phyloP scores from a whole-genome alignment of 2,329 filamentous ascomycete species.

The Fusarium metavorans region DNA sequence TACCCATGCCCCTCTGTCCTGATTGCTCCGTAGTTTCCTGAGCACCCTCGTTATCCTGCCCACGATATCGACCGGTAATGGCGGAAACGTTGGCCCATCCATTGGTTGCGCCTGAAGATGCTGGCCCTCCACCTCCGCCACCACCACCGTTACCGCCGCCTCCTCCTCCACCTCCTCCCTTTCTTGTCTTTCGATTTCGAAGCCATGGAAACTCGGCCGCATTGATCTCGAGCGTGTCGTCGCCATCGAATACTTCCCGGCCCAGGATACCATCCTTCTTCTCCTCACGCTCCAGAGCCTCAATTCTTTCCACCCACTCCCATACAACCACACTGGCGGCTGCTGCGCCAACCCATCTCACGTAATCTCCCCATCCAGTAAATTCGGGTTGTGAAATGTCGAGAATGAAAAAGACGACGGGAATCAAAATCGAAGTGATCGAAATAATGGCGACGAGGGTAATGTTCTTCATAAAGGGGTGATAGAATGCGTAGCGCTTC shows the following conservation, averaged over 20 bases:
- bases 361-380: constrained; percentile 94
- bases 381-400: constrained; percentile 89
- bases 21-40: constrained; percentile 41
- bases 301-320: constrained; percentile 98
- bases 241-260: constrained; percentile 91
- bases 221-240: constrained; percentile 84
- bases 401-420: constrained; percentile 92
- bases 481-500: constrained; percentile 90
- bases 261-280: constrained; percentile 94
- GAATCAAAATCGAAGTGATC: constrained; percentile 84
- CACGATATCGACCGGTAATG: constrained; percentile 44
- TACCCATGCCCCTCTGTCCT: constrained; percentile 46
- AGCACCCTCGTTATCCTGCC: constrained; percentile 28
- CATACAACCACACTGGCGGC: constrained; percentile 96
- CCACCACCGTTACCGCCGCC: constrained; percentile 13
- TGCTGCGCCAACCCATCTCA: constrained; percentile 94
- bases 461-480: constrained; percentile 91
- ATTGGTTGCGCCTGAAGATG: constrained; percentile 31
- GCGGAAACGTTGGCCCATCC: constrained; percentile 46
- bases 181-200: constrained; percentile 52
- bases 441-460: constrained; percentile 83
- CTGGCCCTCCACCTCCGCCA: constrained; percentile 28
- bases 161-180: constrained; percentile 42
- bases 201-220: constrained; percentile 64
- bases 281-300: constrained; percentile 90